phyloP scores from a whole-genome alignment of 2,329 filamentous ascomycete genomes.

The Fusarium austroafricanum region DNA sequence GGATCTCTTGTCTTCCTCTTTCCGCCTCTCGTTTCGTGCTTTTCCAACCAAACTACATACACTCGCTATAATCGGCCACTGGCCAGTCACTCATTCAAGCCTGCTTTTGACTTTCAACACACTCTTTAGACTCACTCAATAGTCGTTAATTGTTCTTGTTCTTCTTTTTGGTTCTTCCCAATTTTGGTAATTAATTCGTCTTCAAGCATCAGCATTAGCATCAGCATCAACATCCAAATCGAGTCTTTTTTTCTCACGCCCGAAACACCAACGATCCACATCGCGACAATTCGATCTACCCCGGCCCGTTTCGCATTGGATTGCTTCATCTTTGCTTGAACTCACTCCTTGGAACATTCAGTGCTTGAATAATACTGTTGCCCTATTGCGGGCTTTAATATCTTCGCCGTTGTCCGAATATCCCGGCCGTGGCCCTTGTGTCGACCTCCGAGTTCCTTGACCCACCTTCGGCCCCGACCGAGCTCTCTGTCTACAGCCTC shows the following conservation, averaged over 20 bases:
- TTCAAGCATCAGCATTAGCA: no score
- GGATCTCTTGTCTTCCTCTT: constrained; percentile 41
- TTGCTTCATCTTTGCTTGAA: constrained; percentile 11
- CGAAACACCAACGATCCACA: constrained; percentile 35
- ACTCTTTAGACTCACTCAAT: constrained; percentile 37
- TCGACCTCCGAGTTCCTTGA: constrained; percentile 29
- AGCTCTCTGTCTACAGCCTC: constrained; percentile 11
- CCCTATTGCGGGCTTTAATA: constrained; percentile 29
- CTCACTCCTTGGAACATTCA: constrained; percentile 11
- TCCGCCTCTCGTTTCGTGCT: constrained; percentile 37
- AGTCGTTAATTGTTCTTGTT: constrained; percentile 24
- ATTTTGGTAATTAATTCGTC: constrained; percentile 25
- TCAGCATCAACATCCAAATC: constrained; percentile 8
- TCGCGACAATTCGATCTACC: constrained; percentile 31
- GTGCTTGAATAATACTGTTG: constrained; percentile 30
- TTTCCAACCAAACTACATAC: constrained; percentile 41
- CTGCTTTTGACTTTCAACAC: constrained; percentile 37
- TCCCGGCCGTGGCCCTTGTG: constrained; percentile 16
- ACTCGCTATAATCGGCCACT: constrained; percentile 46
- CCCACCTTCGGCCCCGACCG: constrained; percentile 34
- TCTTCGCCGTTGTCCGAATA: constrained; percentile 22
- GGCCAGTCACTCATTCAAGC: constrained; percentile 46
- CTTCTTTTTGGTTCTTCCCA: constrained; percentile 29
- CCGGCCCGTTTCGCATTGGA: constrained; percentile 30
- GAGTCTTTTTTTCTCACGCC: constrained; percentile 20